A percentile compares a stretch with the other conserved stretches of the same genome.
These are phyloP conservation scores for Lasiosphaeria hispida DNA, from an alignment of 495 filamentous ascomycete species.

Conservation along the genomic window DNA sequence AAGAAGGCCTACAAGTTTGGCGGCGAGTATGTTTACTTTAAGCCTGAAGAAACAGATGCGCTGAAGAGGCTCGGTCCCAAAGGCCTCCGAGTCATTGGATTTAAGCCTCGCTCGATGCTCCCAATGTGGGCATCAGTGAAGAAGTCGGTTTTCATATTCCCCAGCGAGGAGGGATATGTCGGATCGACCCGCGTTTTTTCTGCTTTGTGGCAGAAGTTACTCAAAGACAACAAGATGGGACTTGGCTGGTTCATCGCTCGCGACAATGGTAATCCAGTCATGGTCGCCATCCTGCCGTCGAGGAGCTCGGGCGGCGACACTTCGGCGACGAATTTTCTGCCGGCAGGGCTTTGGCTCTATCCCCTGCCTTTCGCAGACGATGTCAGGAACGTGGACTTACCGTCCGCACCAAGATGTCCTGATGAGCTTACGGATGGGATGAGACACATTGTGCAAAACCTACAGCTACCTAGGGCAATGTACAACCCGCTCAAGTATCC, in stretches of 20 bases:
- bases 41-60: constrained; percentile 71
- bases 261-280: constrained; percentile 68
- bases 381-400: constrained; percentile 62
- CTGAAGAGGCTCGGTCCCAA: constrained; percentile 69
- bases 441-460: constrained; percentile 74
- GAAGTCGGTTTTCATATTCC: constrained; percentile 89
- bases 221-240: constrained; percentile 72
- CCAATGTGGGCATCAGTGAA: constrained; percentile 83
- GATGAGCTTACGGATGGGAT: constrained; percentile 75
- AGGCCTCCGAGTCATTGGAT: constrained; percentile 87
- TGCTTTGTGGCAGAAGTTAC: constrained; percentile 82
- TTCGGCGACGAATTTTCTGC: constrained; percentile 62
- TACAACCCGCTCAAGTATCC: constrained; percentile 88
- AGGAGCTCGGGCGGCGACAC: constrained; percentile 61
- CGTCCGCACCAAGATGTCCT: constrained; percentile 55
- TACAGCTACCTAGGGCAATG: constrained; percentile 81
- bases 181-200: constrained; percentile 92
- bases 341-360: constrained; percentile 85
- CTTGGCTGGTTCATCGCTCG: constrained; percentile 89
- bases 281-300: constrained; percentile 80
- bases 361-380: constrained; percentile 91
- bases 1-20: constrained; percentile 96
- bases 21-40: constrained; percentile 83
- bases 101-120: constrained; percentile 75
- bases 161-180: constrained; percentile 83